phyloP scores from a whole-genome alignment of 192 early-diverging fungal species.

The Podila epigama region DNA sequence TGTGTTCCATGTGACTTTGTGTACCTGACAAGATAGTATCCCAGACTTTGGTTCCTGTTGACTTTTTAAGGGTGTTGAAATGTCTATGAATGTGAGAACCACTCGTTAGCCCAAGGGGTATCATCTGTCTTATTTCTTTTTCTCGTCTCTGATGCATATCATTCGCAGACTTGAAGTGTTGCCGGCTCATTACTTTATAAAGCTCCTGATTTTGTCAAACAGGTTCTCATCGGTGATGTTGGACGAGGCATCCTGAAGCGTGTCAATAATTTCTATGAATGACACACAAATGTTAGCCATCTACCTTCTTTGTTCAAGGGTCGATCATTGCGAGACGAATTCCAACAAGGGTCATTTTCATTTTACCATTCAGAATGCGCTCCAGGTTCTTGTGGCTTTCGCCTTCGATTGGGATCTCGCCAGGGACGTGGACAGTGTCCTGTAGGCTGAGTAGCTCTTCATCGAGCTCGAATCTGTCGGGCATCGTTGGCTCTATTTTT shows the following conservation, averaged over 20 bases:
- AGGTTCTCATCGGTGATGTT: conserved; percentile 51
- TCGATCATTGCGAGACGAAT: background rate
- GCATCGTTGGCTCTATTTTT: conserved; percentile 6
- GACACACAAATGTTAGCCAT: background rate
- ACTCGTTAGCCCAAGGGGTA: no score
- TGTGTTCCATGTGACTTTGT: background rate
- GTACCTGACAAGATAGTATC: conserved; percentile 47
- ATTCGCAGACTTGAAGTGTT: no score
- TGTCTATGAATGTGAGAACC: conserved; percentile 17
- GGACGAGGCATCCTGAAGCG: conserved; percentile 49
- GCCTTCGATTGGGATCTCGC: conserved; percentile 52
- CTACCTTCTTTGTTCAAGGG: background rate
- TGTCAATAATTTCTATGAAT: conserved; percentile 60
- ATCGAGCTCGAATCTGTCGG: conserved; percentile 28
- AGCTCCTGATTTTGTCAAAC: conserved; percentile 74
- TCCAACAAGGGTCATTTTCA: background rate
- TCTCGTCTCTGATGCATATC: no score
- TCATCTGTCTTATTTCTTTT: no score
- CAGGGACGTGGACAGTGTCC: conserved; percentile 46
- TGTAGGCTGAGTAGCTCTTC: conserved; percentile 46
- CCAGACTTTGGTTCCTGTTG: conserved; percentile 43
- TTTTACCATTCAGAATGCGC: conserved; percentile 56
- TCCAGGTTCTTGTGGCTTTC: conserved; percentile 53
- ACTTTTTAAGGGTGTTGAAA: conserved; percentile 34
- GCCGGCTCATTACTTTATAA: conserved; percentile 65